Evolutionary conservation across 1,284 basidiomycete genomes (phyloP).

Genomic region (Spongispora temasekensis): DNA sequence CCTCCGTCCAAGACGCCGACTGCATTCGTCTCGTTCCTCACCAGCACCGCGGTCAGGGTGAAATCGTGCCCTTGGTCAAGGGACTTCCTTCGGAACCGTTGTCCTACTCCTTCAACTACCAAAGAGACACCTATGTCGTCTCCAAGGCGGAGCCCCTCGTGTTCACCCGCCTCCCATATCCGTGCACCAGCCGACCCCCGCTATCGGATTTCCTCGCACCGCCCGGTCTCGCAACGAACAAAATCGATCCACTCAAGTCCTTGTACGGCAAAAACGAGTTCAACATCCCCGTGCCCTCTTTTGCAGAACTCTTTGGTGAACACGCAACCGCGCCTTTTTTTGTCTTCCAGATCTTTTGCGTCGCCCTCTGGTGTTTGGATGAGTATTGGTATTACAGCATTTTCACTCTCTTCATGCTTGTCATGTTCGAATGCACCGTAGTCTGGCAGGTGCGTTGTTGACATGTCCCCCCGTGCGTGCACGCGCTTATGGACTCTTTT

Average conservation of each 20-base stretch:
- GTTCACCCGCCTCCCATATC: slow-evolving; percentile 89
- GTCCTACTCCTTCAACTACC: slow-evolving; percentile 91
- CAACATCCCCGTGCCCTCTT: slow-evolving; percentile 93
- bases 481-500: slow-evolving; percentile 12
- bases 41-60: slow-evolving; percentile 87
- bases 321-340: slow-evolving; percentile 96
- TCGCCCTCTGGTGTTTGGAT: slow-evolving; percentile 93
- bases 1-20: slow-evolving; percentile 71
- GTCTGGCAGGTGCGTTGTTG: slow-evolving; percentile 81
- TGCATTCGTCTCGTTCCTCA: slow-evolving; percentile 86
- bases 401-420: slow-evolving; percentile 95
- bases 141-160: slow-evolving; percentile 56
- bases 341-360: slow-evolving; percentile 95
- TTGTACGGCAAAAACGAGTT: slow-evolving; percentile 93
- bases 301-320: slow-evolving; percentile 85
- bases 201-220: slow-evolving; percentile 70
- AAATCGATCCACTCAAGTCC: slow-evolving; percentile 50
- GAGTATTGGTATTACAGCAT: slow-evolving; percentile 98
- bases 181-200: slow-evolving; percentile 74
- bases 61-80: slow-evolving; percentile 81
- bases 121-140: slow-evolving; percentile 92
- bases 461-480: too few relatives aligned
- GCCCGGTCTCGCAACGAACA: slow-evolving; percentile 42
- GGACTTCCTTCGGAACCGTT: slow-evolving; percentile 55
- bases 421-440: slow-evolving; percentile 96